Evolutionary conservation across 1,139 yeast genomes (phyloP).

Genomic region (Taiozyma sp.): DNA sequence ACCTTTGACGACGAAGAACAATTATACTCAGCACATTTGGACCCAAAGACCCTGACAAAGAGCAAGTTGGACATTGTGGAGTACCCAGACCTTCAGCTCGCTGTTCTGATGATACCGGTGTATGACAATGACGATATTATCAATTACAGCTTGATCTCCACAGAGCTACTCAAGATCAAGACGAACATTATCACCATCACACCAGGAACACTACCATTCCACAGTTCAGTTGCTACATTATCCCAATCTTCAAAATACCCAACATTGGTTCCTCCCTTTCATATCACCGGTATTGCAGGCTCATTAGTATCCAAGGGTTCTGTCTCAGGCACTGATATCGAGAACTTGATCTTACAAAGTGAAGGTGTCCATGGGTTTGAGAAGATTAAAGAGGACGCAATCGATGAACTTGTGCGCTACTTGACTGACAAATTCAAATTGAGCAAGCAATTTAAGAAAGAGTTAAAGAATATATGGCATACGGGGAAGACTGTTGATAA

Average conservation of each 20-base stretch:
- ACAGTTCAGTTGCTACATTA: slow-evolving; percentile 6
- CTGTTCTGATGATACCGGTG: slow-evolving; percentile 1
- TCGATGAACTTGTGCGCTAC: slow-evolving; percentile 17
- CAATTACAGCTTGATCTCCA: slow-evolving; percentile 26
- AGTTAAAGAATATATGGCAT: slow-evolving; percentile 7
- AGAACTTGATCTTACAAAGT: slow-evolving; percentile 37
- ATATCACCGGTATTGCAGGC: slow-evolving; percentile 48
- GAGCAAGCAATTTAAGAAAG: slow-evolving; percentile 3
- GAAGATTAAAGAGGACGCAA: slow-evolving; percentile 28
- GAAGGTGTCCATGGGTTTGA: slow-evolving; percentile 60
- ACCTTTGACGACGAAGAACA: not conserved
- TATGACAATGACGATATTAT: slow-evolving; percentile 18
- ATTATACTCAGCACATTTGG: not conserved
- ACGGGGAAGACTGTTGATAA: slow-evolving; percentile 19
- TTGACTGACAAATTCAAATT: slow-evolving; percentile 17
- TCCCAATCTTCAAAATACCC: slow-evolving; percentile 5
- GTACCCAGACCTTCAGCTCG: not conserved
- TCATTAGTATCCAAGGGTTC: slow-evolving; percentile 32
- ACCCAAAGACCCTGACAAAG: not conserved
- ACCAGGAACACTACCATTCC: slow-evolving; percentile 19
- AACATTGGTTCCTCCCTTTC: slow-evolving; percentile 47
- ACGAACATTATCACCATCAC: slow-evolving; percentile 10
- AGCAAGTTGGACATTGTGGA: not conserved
- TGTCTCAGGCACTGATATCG: slow-evolving; percentile 1
- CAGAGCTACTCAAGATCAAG: slow-evolving; percentile 13